Evolutionary conservation across 1,284 basidiomycete genomes (phyloP), one percentile per base, ranked within the genome.

Genomic region (Xerocomus amazonicus): DNA sequence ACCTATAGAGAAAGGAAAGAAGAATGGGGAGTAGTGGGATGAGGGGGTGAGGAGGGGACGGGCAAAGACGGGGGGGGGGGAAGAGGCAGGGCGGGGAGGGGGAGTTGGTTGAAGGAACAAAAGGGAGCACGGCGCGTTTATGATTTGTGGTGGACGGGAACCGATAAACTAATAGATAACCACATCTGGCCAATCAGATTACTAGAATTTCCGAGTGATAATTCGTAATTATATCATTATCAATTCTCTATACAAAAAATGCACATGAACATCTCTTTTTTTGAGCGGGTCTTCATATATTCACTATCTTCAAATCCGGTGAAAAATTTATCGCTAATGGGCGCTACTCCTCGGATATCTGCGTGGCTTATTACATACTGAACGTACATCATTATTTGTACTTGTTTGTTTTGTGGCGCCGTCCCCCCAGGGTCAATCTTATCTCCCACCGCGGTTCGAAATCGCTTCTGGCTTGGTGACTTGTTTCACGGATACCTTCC

Each of bases 151-250:
- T 62, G 47, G 58, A 66, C 57, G 63, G 62, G 61, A 64, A 63
- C 62, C 60, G 62, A 70, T 63, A 66, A 65, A 63, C 59, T 59
- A 68, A 66, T 60, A 69, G 64, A 69, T 70, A 66, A 64, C 67
- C 54, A 55, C 56, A 58, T 56, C 56, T 46, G 54, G 54, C 69
- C 70, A 70, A 70, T 72, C 70, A 70, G 66, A 62, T 61, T 59
- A 59, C 56, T 56, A 16, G 31, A 46, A 57, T 72, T 70, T 60
- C 55, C 53, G 56, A 59, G 58, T 48, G 43, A 45, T 23, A 37
- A 61, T 57, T 58, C 55, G 43, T 45, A 62, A 47, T 58, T 52
- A 53, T 60, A 47, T 55, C 59, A 4, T 19, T 39, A 37, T 9
- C 9, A 48, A 38, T 32, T 46, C 43, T 36, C 45, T 34, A 4